These are phyloP conservation scores for Porpolomopsis calyptriformis DNA, from an alignment of 768 basidiomycete genomes.

Conservation along the genomic window DNA sequence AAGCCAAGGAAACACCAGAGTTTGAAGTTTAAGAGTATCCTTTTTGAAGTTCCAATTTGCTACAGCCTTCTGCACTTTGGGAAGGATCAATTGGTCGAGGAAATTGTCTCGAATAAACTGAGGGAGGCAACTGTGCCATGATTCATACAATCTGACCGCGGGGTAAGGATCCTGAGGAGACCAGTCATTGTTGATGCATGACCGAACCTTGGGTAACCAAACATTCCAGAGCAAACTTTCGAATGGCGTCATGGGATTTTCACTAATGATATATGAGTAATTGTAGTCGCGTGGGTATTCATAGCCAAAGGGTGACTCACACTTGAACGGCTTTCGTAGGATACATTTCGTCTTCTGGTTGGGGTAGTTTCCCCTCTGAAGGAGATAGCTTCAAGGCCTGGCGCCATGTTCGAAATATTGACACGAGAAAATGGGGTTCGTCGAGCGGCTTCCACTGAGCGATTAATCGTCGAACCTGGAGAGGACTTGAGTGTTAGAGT, in stretches of 20 bases:
- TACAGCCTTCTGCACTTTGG: constrained; percentile 80
- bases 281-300: neutral
- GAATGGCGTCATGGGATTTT: constrained; percentile 82
- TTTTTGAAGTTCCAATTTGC: constrained; percentile 70
- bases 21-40: constrained; percentile 51
- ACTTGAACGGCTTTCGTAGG: constrained; percentile 31
- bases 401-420: constrained; percentile 62
- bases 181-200: constrained; percentile 94
- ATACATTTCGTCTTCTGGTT: constrained; percentile 45
- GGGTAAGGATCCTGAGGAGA: constrained; percentile 58
- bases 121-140: constrained; percentile 82
- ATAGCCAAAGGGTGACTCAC: neutral
- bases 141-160: constrained; percentile 75
- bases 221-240: constrained; percentile 90
- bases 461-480: constrained; percentile 58
- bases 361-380: constrained; percentile 30
- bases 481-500: neutral
- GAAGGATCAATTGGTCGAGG: constrained; percentile 89
- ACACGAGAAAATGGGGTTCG: constrained; percentile 53
- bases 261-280: constrained; percentile 22
- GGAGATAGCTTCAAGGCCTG: constrained; percentile 51
- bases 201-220: constrained; percentile 93
- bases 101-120: constrained; percentile 90
- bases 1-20: constrained; percentile 92
- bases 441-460: constrained; percentile 76